Evolutionary conservation across 2,329 filamentous ascomycete genomes (phyloP).

Genomic region (Albifimbria verrucaria): DNA sequence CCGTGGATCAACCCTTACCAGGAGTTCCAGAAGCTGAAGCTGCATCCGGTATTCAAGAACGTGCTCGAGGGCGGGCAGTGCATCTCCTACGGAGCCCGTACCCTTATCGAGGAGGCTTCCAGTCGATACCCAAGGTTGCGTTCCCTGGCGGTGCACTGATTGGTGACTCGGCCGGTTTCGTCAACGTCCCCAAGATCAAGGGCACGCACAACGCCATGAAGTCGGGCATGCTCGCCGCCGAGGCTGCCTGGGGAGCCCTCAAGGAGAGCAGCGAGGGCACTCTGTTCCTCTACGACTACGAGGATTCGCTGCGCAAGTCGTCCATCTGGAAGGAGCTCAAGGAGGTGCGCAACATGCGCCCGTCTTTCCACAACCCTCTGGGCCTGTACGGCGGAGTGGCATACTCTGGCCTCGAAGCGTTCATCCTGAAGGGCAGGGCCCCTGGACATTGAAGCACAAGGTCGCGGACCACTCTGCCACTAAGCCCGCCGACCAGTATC

Average conservation of each 20-base stretch:
- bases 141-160: slow-evolving; percentile 96
- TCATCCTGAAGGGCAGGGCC: slow-evolving; percentile 76
- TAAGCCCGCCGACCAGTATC: slow-evolving; percentile 71
- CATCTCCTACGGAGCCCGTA: slow-evolving; percentile 91
- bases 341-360: slow-evolving; percentile 95
- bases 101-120: slow-evolving; percentile 91
- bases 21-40: slow-evolving; percentile 98
- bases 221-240: slow-evolving; percentile 92
- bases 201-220: slow-evolving; percentile 98
- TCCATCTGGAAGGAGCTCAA: slow-evolving; percentile 92
- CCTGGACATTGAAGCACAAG: slow-evolving; percentile 91
- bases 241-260: slow-evolving; percentile 81
- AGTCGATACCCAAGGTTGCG: slow-evolving; percentile 94
- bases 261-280: slow-evolving; percentile 55
- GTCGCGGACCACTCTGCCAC: slow-evolving; percentile 75
- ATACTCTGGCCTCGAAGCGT: slow-evolving; percentile 93
- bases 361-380: slow-evolving; percentile 84
- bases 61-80: slow-evolving; percentile 96
- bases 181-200: slow-evolving; percentile 98
- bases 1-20: slow-evolving; percentile 94
- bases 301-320: slow-evolving; percentile 80
- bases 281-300: slow-evolving; percentile 92
- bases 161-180: slow-evolving; percentile 91
- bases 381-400: slow-evolving; percentile 85
- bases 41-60: slow-evolving; percentile 83